Percentiles rank a stretch among this genome's conserved stretches.
Evolutionary conservation across 2,329 filamentous ascomycete species (phyloP).

Genomic region (Aspergillus sp.): DNA sequence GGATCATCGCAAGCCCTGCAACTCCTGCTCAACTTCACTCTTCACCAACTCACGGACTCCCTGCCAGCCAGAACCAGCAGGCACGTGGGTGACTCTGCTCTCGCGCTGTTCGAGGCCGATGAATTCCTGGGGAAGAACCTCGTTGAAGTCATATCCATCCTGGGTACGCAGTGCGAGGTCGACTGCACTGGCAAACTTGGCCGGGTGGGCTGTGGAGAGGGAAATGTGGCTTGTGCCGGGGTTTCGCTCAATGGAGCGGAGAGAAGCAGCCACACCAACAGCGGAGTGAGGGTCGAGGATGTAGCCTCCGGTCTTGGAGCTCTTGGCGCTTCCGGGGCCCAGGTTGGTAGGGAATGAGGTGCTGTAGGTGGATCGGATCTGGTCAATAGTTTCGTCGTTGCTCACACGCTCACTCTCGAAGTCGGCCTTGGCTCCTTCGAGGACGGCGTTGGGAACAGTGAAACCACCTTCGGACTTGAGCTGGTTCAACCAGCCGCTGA

Average conservation of each 20-base stretch:
- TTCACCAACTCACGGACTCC: conserved; percentile 71
- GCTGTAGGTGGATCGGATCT: conserved; percentile 55
- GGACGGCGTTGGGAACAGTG: conserved; percentile 68
- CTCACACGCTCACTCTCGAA: conserved; percentile 75
- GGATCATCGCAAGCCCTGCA: conserved; percentile 19
- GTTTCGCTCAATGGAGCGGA: conserved; percentile 60
- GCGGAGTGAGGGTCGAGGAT: conserved; percentile 91
- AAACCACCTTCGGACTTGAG: conserved; percentile 82
- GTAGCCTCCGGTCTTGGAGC: conserved; percentile 56
- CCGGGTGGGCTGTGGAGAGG: conserved; percentile 89
- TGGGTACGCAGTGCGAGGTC: conserved; percentile 69
- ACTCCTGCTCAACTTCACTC: conserved; percentile 58
- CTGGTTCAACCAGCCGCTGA: conserved; percentile 70
- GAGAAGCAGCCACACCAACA: conserved; percentile 73
- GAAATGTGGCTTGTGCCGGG: conserved; percentile 64
- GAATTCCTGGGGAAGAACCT: conserved; percentile 78
- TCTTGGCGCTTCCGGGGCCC: conserved; percentile 23
- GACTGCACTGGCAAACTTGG: conserved; percentile 87
- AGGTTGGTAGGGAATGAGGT: conserved; percentile 49
- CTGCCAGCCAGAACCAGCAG: conserved; percentile 62
- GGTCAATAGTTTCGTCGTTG: conserved; percentile 62
- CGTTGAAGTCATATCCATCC: conserved; percentile 69
- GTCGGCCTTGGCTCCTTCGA: conserved; percentile 64
- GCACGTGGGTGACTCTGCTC: conserved; percentile 65
- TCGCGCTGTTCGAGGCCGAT: conserved; percentile 71